A percentile compares a stretch with the other conserved stretches of the same genome.
These are phyloP conservation scores for Fragilaria crotonensis DNA, from an alignment of 108 stramenopile species.

Conservation along the genomic window DNA sequence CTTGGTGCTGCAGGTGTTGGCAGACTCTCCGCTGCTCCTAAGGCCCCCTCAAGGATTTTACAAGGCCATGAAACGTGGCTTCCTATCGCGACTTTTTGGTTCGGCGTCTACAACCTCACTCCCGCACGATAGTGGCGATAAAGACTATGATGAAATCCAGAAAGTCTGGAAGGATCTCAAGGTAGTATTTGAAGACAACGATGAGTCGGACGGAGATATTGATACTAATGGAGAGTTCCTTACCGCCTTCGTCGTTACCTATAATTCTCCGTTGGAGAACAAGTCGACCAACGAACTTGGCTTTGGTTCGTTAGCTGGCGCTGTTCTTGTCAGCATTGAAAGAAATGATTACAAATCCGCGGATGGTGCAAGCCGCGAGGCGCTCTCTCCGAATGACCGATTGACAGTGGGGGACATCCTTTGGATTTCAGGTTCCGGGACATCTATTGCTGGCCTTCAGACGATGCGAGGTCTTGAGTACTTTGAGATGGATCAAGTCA, in stretches of 20 bases:
- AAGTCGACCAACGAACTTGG: slow-evolving; percentile 49
- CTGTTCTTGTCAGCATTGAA: slow-evolving; percentile 73
- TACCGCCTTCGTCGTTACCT: slow-evolving; percentile 57
- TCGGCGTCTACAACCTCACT: background rate
- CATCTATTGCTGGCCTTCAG: slow-evolving; percentile 39
- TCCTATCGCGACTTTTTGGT: slow-evolving; percentile 5
- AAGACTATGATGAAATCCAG: slow-evolving; percentile 7
- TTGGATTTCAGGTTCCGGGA: slow-evolving; percentile 70
- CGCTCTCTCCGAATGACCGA: slow-evolving; percentile 27
- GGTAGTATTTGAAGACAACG: slow-evolving; percentile 33
- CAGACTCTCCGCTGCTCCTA: slow-evolving; percentile 62
- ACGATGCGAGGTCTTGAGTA: slow-evolving; percentile 74
- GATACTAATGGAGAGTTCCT: slow-evolving; percentile 50
- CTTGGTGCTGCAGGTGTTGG: slow-evolving; percentile 57
- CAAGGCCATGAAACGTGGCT: no score
- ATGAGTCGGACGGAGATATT: background rate
- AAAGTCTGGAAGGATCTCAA: slow-evolving; percentile 58
- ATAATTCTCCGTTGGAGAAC: slow-evolving; percentile 41
- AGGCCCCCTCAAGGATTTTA: slow-evolving; percentile 58
- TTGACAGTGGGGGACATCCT: slow-evolving; percentile 42
- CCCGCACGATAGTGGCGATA: background rate
- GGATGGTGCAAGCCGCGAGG: slow-evolving; percentile 38
- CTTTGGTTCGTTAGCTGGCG: slow-evolving; percentile 54
- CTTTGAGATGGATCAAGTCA: slow-evolving; percentile 53
- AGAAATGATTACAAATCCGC: no score